Conservation (phyloP, 805 yeast species). For the Kuraishia floccosa region DNA sequence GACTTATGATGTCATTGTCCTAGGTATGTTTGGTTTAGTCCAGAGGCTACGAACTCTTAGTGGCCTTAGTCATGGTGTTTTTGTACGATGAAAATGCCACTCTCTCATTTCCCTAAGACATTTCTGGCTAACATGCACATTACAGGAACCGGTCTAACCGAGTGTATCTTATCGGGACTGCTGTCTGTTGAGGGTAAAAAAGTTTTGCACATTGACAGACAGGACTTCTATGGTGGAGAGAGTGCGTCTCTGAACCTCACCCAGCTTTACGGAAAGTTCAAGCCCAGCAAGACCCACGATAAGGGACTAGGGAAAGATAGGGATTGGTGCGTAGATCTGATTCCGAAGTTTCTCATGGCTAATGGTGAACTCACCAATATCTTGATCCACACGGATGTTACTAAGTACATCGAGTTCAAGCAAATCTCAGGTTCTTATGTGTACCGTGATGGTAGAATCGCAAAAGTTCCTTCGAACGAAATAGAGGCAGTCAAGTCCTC, state of each 20-base stretch:
- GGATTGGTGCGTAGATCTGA: slow-evolving; percentile 96
- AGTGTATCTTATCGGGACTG: slow-evolving; percentile 88
- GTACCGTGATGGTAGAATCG: slow-evolving; percentile 78
- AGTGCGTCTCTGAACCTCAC: slow-evolving; percentile 73
- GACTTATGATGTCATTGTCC: slow-evolving; percentile 90
- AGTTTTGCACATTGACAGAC: slow-evolving; percentile 91
- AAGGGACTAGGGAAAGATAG: slow-evolving; percentile 77
- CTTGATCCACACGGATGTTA: slow-evolving; percentile 90
- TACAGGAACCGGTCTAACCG: slow-evolving; percentile 96
- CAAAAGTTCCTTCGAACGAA: slow-evolving; percentile 91
- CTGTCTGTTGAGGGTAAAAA: slow-evolving; percentile 97
- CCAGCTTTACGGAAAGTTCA: slow-evolving; percentile 72
- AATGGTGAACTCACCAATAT: slow-evolving; percentile 96
- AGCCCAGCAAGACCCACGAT: slow-evolving; percentile 67
- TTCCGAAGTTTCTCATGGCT: slow-evolving; percentile 96
- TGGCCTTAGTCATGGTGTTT: no score
- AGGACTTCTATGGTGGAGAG: slow-evolving; percentile 93
- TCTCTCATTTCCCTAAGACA: no score
- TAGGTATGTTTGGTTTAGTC: slow-evolving; percentile 45
- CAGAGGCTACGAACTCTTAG: no score
- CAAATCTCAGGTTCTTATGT: slow-evolving; percentile 95
- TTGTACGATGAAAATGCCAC: no score
- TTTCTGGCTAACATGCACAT: no score
- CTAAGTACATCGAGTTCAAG: slow-evolving; percentile 91
- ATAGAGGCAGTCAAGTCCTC: slow-evolving; percentile 86